A percentile compares a stretch with the other conserved stretches of the same genome.
These are phyloP conservation scores for Apiospora koreana DNA, from an alignment of 2,329 filamentous ascomycete genomes.

Conservation along the genomic window DNA sequence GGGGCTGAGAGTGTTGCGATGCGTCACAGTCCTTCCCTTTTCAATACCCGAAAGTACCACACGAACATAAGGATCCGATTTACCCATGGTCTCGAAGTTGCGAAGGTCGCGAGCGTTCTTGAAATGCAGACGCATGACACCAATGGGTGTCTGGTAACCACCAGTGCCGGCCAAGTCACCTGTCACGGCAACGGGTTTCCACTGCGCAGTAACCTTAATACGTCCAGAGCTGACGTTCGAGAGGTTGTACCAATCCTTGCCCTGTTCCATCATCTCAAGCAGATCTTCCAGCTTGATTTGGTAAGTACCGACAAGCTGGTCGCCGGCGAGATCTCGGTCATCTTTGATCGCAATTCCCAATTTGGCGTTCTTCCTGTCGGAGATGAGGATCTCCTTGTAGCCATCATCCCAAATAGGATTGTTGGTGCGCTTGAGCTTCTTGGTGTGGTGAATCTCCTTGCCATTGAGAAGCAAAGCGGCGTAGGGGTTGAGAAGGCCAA, in stretches of 20 bases:
- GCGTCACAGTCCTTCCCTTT: constrained; percentile 90
- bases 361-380: constrained; percentile 86
- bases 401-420: constrained; percentile 95
- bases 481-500: constrained; percentile 90
- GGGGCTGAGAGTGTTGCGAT: constrained; percentile 92
- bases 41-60: constrained; percentile 88
- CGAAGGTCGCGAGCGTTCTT: constrained; percentile 78
- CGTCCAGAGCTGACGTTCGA: constrained; percentile 79
- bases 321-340: constrained; percentile 79
- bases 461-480: constrained; percentile 86
- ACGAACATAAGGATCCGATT: constrained; percentile 92
- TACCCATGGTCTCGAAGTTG: constrained; percentile 93
- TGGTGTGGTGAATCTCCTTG: constrained; percentile 85
- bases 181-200: constrained; percentile 90
- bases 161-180: constrained; percentile 76
- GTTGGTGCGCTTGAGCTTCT: constrained; percentile 95
- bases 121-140: constrained; percentile 94
- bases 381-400: constrained; percentile 92
- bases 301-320: constrained; percentile 86
- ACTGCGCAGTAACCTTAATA: constrained; percentile 87
- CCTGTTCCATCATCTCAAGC: constrained; percentile 85
- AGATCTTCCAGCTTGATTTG: constrained; percentile 96
- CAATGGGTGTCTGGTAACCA: constrained; percentile 90
- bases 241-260: constrained; percentile 95
- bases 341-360: constrained; percentile 94